These are phyloP conservation scores for Podaxis sp. DNA, from an alignment of 768 basidiomycete genomes.

Conservation along the genomic window DNA sequence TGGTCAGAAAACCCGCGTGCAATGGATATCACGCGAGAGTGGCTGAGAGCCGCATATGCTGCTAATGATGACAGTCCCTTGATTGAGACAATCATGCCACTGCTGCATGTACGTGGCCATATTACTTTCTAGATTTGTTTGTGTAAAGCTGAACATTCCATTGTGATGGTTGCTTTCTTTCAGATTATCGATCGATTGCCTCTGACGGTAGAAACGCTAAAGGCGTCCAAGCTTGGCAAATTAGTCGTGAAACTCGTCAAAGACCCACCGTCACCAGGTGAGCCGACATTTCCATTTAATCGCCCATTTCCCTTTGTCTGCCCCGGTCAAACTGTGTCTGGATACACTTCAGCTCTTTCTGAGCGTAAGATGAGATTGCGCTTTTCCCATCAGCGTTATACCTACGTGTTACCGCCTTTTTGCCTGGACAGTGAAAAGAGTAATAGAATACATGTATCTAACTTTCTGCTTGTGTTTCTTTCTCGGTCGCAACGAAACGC, in stretches of 20 bases:
- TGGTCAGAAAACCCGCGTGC: conserved; percentile 77
- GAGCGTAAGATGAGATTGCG: conserved; percentile 12
- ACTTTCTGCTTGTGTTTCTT: conserved; percentile 45
- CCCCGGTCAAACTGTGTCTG: conserved; percentile 7
- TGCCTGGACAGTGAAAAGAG: conserved; percentile 28
- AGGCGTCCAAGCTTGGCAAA: conserved; percentile 74
- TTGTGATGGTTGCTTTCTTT: conserved; percentile 7
- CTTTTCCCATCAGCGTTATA: conserved; percentile 17
- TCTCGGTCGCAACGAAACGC: conserved; percentile 31
- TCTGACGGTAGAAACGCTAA: conserved; percentile 63
- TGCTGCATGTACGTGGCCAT: conserved; percentile 68
- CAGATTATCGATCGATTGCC: conserved; percentile 86
- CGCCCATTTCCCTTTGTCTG: conserved; percentile 2
- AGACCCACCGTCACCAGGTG: conserved; percentile 75
- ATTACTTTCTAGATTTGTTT: background rate
- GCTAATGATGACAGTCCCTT: conserved; percentile 53
- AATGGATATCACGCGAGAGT: conserved; percentile 76
- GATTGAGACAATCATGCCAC: conserved; percentile 79
- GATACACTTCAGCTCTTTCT: conserved; percentile 8
- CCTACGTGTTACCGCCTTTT: conserved; percentile 10
- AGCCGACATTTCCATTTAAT: conserved; percentile 35
- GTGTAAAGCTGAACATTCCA: conserved; percentile 4
- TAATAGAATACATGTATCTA: conserved; percentile 64
- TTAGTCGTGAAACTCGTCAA: conserved; percentile 73
- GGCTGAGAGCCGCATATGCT: conserved; percentile 60